A percentile compares a stretch with the other conserved stretches of the same genome.
These are phyloP conservation scores for Catharanthus roseus DNA, from an alignment of 257 asterid genomes.

Conservation along the genomic window DNA sequence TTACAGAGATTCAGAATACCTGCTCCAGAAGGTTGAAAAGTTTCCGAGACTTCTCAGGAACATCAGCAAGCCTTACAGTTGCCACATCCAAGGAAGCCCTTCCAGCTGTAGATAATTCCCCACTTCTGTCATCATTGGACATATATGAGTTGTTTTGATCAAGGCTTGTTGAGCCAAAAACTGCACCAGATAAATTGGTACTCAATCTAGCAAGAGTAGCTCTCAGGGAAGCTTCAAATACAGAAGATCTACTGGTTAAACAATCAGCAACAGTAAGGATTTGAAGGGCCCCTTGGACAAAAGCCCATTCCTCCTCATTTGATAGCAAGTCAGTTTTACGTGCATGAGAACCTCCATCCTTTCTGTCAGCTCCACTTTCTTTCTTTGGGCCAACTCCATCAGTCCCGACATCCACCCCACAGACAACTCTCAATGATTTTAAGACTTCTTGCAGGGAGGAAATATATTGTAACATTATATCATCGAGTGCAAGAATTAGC, in stretches of 20 bases:
- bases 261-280: slow-evolving; percentile 91
- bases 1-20: slow-evolving; percentile 36
- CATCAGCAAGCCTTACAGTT: slow-evolving; percentile 73
- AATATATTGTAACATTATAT: slow-evolving; percentile 71
- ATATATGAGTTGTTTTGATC: slow-evolving; percentile 54
- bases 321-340: slow-evolving; percentile 71
- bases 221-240: slow-evolving; percentile 92
- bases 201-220: slow-evolving; percentile 93
- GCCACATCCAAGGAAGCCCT: slow-evolving; percentile 90
- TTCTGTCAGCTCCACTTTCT: slow-evolving; percentile 69
- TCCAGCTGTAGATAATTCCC: slow-evolving; percentile 66
- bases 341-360: slow-evolving; percentile 54
- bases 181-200: slow-evolving; percentile 66
- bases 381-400: slow-evolving; percentile 57
- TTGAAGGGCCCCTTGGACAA: slow-evolving; percentile 96
- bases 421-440: slow-evolving; percentile 76
- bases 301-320: slow-evolving; percentile 96
- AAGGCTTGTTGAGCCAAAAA: slow-evolving; percentile 55
- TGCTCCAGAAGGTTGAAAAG: slow-evolving; percentile 85
- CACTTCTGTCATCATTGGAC: slow-evolving; percentile 52
- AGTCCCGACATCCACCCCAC: slow-evolving; percentile 60
- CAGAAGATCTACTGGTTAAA: slow-evolving; percentile 85
- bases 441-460: slow-evolving; percentile 83
- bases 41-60: slow-evolving; percentile 88
- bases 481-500: slow-evolving; percentile 83